Percentiles rank a stretch among this genome's conserved stretches.
Evolutionary conservation across 1,284 basidiomycete genomes (phyloP).

Genomic region (Irpex sp.): DNA sequence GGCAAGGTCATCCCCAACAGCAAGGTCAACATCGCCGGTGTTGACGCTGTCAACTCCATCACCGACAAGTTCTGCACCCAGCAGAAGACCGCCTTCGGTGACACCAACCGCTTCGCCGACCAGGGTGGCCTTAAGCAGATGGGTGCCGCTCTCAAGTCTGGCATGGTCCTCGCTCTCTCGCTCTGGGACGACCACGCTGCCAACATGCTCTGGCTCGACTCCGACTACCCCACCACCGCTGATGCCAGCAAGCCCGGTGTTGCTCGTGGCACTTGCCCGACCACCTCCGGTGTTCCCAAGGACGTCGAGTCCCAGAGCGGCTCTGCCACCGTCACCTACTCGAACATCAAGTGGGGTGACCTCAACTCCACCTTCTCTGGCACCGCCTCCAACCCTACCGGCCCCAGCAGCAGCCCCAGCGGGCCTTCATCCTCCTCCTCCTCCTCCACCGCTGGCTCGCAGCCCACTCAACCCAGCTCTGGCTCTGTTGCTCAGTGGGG

Average conservation of each 20-base stretch:
- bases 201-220: conserved; percentile 61
- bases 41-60: conserved; percentile 34
- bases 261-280: conserved; percentile 49
- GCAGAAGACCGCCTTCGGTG: conserved; percentile 35
- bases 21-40: conserved; percentile 37
- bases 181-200: conserved; percentile 56
- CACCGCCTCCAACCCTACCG: background rate
- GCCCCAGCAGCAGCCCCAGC: background rate
- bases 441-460: conserved; percentile 1
- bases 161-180: conserved; percentile 53
- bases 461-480: conserved; percentile 1
- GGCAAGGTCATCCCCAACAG: conserved; percentile 50
- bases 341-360: conserved; percentile 54
- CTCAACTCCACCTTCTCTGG: conserved; percentile 44
- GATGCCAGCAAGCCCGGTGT: conserved; percentile 42
- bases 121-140: conserved; percentile 37
- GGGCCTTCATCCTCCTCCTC: conserved; percentile 6
- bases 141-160: conserved; percentile 39
- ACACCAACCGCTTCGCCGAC: conserved; percentile 31
- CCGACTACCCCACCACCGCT: conserved; percentile 43
- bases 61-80: conserved; percentile 35
- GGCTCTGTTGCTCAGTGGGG: conserved; percentile 15
- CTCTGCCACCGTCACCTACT: conserved; percentile 45
- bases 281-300: conserved; percentile 42
- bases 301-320: conserved; percentile 40